Percentiles rank a stretch among this genome's conserved stretches.
phyloP scores from a whole-genome alignment of 2,329 filamentous ascomycete genomes.

The Aspergillus sp. region DNA sequence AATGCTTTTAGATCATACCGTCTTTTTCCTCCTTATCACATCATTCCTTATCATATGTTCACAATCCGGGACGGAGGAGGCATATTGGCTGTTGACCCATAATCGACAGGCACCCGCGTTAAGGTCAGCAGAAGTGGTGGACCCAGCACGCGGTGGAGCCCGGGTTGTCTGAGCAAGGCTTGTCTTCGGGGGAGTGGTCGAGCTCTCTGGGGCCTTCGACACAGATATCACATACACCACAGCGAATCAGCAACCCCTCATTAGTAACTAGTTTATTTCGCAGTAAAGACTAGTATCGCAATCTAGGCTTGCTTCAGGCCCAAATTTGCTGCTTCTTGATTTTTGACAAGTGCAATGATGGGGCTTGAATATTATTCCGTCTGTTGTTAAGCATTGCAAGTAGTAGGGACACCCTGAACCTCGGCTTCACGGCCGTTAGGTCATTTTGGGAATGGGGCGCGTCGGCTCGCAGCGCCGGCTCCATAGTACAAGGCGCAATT shows the following conservation, averaged over 20 bases:
- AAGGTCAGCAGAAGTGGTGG: conserved; percentile 2
- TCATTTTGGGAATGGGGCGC: conserved; percentile 8
- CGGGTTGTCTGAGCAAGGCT: conserved; percentile 5
- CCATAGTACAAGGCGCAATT: conserved; percentile 5
- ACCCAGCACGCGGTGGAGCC: conserved; percentile 2
- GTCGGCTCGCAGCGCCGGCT: conserved; percentile 1
- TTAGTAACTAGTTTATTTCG: neutral
- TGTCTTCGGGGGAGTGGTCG: conserved; percentile 1
- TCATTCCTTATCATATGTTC: conserved; percentile 6
- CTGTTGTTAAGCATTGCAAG: conserved; percentile 8
- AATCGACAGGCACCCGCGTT: conserved; percentile 12
- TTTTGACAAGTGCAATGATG: neutral
- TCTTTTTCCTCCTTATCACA: conserved; percentile 4
- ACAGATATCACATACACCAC: neutral
- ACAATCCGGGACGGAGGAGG: neutral
- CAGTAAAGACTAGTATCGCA: too few relatives aligned
- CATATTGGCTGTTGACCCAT: conserved; percentile 1
- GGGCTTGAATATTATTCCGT: neutral
- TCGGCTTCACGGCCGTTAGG: conserved; percentile 8
- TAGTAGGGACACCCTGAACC: conserved; percentile 2
- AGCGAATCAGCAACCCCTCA: neutral
- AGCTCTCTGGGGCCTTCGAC: neutral
- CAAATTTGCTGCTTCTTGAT: neutral
- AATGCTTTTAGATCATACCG: conserved; percentile 3
- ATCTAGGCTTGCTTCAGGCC: neutral